A percentile compares a stretch with the other conserved stretches of the same genome.
phyloP scores from a whole-genome alignment of 176 grass and related monocot species.

The Avena sativa region DNA sequence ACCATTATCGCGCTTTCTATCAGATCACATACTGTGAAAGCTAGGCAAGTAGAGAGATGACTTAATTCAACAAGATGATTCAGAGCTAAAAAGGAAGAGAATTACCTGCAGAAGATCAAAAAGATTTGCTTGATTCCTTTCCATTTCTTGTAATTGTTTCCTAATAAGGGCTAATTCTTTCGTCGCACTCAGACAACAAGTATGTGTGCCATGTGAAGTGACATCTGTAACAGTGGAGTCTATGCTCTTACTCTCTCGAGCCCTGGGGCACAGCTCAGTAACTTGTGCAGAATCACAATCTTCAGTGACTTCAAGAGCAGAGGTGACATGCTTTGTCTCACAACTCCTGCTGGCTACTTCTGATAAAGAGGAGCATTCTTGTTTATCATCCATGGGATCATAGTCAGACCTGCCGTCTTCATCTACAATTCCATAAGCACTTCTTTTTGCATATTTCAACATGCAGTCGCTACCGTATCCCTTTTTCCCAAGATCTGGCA shows the following conservation, averaged over 20 bases:
- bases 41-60: constrained; percentile 12
- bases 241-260: constrained; percentile 54
- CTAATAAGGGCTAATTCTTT: constrained; percentile 82
- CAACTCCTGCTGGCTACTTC: constrained; percentile 80
- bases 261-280: constrained; percentile 48
- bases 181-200: constrained; percentile 67
- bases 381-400: constrained; percentile 65
- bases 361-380: constrained; percentile 70
- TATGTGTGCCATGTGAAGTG: constrained; percentile 61
- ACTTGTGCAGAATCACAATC: constrained; percentile 54
- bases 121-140: constrained; percentile 77
- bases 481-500: constrained; percentile 48
- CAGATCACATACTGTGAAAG: neutral
- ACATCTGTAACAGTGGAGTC: constrained; percentile 74
- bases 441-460: constrained; percentile 60
- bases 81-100: constrained; percentile 10
- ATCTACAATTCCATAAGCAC: constrained; percentile 39
- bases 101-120: constrained; percentile 82
- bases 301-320: constrained; percentile 48
- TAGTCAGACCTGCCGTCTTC: constrained; percentile 64
- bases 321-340: constrained; percentile 75
- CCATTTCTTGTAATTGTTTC: constrained; percentile 88
- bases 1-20: neutral
- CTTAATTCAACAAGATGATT: constrained; percentile 23
- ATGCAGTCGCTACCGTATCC: constrained; percentile 32